Percentiles rank a stretch among this genome's conserved stretches.
phyloP scores from a whole-genome alignment of 148 eudicot genomes.

The Linanthus parryae region DNA sequence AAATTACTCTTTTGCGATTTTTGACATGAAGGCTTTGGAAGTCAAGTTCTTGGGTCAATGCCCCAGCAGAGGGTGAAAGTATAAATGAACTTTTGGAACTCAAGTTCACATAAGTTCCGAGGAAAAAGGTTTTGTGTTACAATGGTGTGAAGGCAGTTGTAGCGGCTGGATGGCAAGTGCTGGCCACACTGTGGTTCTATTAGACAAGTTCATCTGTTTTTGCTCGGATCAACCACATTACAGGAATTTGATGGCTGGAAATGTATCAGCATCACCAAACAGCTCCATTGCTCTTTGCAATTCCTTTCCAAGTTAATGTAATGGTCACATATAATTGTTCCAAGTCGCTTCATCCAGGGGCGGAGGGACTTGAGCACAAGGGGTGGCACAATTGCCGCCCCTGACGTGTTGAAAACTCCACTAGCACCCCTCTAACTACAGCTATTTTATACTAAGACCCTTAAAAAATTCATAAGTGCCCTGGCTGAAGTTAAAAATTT shows the following conservation, averaged over 20 bases:
- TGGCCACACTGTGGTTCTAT: not conserved
- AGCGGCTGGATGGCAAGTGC: not conserved
- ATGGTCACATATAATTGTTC: no score
- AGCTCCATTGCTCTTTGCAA: not conserved
- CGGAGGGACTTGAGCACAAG: no score
- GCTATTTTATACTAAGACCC: no score
- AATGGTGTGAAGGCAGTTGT: slow-evolving; percentile 16
- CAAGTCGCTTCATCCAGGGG: no score
- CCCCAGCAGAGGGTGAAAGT: slow-evolving; percentile 16
- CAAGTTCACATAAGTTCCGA: slow-evolving; percentile 26
- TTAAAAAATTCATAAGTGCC: no score
- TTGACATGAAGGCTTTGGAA: not conserved
- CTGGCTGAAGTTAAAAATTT: no score
- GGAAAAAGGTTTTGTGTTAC: slow-evolving; percentile 32
- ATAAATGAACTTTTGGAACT: slow-evolving; percentile 15
- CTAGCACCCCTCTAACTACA: no score
- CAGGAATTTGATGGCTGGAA: slow-evolving; percentile 16
- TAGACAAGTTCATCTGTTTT: slow-evolving; percentile 14
- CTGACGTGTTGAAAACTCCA: no score
- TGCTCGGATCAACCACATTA: slow-evolving; percentile 15
- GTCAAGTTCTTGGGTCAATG: slow-evolving; percentile 9
- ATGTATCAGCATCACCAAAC: not conserved
- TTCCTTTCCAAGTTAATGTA: not conserved
- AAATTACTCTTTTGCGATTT: not conserved
- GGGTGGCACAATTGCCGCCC: no score